A percentile compares a stretch with the other conserved stretches of the same genome.
phyloP scores from a whole-genome alignment of 208 protist species.

The Tritrichomonas musculus region DNA sequence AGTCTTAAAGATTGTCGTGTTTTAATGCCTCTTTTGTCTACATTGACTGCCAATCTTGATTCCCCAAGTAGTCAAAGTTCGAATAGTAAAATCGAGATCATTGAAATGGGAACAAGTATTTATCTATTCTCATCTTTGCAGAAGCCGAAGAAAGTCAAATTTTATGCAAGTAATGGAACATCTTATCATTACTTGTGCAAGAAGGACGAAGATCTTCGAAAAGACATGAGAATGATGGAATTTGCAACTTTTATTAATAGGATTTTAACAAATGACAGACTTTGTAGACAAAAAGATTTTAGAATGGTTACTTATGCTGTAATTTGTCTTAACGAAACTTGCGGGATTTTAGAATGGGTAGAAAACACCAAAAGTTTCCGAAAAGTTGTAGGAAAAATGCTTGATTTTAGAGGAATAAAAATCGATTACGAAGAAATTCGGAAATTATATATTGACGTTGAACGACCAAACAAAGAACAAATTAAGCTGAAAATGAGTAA shows the following conservation, averaged over 20 bases:
- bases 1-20: neutral
- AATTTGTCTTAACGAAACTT: neutral
- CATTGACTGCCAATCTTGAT: neutral
- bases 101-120: neutral
- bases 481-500: neutral
- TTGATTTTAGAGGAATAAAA: neutral
- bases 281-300: neutral
- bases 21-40: slow-evolving; percentile 17
- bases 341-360: slow-evolving; percentile 2
- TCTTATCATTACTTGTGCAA: neutral
- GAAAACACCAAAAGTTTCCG: neutral
- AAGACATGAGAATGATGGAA: slow-evolving; percentile 35
- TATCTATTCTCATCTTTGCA: neutral
- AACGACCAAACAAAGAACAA: neutral
- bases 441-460: neutral
- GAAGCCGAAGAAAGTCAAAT: slow-evolving; percentile 1
- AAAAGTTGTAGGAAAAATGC: neutral
- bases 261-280: neutral
- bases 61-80: neutral
- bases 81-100: neutral
- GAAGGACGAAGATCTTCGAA: slow-evolving; percentile 6
- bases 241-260: slow-evolving; percentile 11
- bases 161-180: neutral
- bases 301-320: slow-evolving; percentile 11
- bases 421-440: too few relatives aligned